Conservation (phyloP, 1,139 yeast genomes). For the Kazachstania sp. region DNA sequence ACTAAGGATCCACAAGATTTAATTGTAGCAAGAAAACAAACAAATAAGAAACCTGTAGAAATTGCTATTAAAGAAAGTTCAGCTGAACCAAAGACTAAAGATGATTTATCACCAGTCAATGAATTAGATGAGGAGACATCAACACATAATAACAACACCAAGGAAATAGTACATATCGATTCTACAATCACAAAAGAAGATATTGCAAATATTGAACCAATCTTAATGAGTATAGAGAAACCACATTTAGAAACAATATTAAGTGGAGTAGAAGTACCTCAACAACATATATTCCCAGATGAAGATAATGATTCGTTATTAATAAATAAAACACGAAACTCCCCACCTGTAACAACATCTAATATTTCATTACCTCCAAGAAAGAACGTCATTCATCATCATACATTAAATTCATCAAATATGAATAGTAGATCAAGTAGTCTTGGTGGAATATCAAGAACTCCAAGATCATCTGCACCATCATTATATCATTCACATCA, state of each 20-base stretch:
- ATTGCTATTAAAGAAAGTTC: background rate
- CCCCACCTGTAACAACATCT: background rate
- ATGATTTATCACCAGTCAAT: background rate
- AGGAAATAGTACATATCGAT: no score
- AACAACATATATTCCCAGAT: background rate
- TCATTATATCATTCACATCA: slow-evolving; percentile 2
- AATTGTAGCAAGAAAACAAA: background rate
- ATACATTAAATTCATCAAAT: slow-evolving; percentile 3
- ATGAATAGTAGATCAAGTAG: slow-evolving; percentile 2
- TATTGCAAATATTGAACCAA: background rate
- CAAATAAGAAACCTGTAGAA: background rate
- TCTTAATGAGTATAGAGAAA: background rate
- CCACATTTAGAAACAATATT: background rate
- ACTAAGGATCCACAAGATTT: background rate
- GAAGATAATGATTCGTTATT: background rate
- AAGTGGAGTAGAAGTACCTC: background rate
- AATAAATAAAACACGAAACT: background rate
- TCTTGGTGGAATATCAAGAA: background rate
- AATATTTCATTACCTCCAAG: background rate
- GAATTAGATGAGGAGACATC: background rate
- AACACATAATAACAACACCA: background rate
- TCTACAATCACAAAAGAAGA: background rate
- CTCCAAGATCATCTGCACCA: background rate
- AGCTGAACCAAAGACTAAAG: background rate
- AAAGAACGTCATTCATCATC: slow-evolving; percentile 7